These are phyloP conservation scores for Casuarina glauca DNA, from an alignment of 306 rosid species.

Conservation along the genomic window DNA sequence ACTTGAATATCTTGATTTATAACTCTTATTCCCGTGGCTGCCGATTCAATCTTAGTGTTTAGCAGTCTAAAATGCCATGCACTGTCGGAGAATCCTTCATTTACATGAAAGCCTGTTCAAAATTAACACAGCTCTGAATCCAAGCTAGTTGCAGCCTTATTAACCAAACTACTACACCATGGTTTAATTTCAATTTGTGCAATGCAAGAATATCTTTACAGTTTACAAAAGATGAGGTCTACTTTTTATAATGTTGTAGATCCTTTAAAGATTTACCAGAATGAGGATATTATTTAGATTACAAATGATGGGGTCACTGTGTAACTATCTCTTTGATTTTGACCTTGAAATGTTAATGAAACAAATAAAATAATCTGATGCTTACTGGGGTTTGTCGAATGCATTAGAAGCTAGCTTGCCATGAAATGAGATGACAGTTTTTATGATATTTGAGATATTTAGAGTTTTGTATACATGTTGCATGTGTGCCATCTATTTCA, in stretches of 20 bases:
- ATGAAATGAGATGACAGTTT: background rate
- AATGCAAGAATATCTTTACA: background rate
- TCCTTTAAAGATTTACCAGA: background rate
- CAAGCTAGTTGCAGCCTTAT: constrained; percentile 2
- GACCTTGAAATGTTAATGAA: background rate
- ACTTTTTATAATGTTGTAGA: background rate
- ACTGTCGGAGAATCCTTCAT: background rate
- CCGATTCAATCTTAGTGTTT: background rate
- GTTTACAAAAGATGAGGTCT: background rate
- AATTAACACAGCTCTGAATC: background rate
- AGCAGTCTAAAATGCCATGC: background rate
- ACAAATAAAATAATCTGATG: background rate
- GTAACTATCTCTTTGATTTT: background rate
- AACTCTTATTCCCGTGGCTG: background rate
- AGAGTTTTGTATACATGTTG: background rate
- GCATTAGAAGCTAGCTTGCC: background rate
- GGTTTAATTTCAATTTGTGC: background rate
- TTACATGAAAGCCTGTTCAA: background rate
- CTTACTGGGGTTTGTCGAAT: background rate
- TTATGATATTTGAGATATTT: background rate
- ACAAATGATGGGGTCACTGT: background rate
- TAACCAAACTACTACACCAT: background rate
- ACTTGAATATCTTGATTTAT: background rate
- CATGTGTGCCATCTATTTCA: background rate
- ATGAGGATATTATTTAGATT: background rate